These are phyloP conservation scores for Chlorella sp. DNA, from an alignment of 139 green algal genomes.

Conservation along the genomic window DNA sequence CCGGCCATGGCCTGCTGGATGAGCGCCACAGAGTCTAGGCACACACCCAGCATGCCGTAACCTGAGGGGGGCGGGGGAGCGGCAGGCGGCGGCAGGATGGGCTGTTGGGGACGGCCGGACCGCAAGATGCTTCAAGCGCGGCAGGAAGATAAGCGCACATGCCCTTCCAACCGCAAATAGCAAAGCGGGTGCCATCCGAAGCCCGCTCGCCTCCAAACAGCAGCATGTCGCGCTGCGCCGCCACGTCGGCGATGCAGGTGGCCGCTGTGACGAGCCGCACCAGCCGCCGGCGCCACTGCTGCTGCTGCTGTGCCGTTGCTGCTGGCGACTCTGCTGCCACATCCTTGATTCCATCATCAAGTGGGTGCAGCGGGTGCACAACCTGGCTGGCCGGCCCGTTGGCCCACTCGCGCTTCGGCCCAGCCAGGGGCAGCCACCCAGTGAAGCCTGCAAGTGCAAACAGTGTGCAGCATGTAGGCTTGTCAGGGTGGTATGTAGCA, in stretches of 20 bases:
- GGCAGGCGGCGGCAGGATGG: too few relatives aligned
- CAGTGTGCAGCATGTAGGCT: too few relatives aligned
- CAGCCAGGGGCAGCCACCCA: neutral
- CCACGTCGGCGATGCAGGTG: conserved; percentile 9
- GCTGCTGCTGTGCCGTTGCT: neutral
- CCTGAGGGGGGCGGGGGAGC: neutral
- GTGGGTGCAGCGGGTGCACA: neutral
- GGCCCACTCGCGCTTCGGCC: neutral
- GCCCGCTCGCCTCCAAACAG: conserved; percentile 29
- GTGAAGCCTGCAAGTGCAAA: neutral
- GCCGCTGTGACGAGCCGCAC: neutral
- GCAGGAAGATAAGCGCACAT: too few relatives aligned
- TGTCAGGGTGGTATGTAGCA: too few relatives aligned
- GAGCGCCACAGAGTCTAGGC: conserved; percentile 14
- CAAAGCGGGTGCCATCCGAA: too few relatives aligned
- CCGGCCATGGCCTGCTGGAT: conserved; percentile 27
- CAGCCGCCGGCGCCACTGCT: neutral
- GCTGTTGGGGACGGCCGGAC: too few relatives aligned
- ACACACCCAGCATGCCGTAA: conserved; percentile 20
- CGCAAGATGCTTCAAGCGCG: too few relatives aligned
- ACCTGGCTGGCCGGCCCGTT: neutral
- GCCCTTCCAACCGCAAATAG: too few relatives aligned
- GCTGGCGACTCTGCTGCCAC: neutral
- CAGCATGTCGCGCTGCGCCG: neutral
- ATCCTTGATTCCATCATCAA: neutral